These are phyloP conservation scores for Gomphus sp. DNA, from an alignment of 1,284 basidiomycete genomes.

Conservation along the genomic window DNA sequence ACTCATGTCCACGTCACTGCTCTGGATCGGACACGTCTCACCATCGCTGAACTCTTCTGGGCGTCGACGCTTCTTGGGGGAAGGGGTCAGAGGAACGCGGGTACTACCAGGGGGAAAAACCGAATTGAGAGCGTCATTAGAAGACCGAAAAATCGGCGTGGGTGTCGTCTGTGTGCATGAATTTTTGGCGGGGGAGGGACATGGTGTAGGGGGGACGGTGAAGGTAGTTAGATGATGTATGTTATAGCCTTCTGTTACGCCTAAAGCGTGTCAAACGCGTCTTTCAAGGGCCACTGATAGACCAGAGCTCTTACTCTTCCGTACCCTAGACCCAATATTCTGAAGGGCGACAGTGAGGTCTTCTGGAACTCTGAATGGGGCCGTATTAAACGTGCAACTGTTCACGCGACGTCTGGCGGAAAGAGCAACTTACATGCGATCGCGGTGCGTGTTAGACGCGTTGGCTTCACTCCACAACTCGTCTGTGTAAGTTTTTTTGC, in stretches of 20 bases:
- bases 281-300: neutral
- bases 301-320: constrained; percentile 4
- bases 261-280: constrained; percentile 8
- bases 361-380: neutral
- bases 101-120: neutral
- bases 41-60: neutral
- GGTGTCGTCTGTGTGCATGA: neutral
- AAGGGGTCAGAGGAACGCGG: neutral
- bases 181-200: constrained; percentile 1
- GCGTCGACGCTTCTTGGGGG: neutral
- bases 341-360: constrained; percentile 1
- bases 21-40: neutral
- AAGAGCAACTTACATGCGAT: neutral
- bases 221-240: neutral
- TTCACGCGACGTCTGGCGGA: neutral
- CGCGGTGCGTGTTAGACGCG: constrained; percentile 2
- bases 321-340: constrained; percentile 5
- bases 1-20: neutral
- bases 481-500: constrained; percentile 2
- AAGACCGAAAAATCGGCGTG: neutral
- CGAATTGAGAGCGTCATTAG: constrained; percentile 1
- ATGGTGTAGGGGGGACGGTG: neutral
- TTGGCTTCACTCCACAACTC: neutral
- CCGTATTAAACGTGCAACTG: neutral
- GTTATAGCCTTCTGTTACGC: constrained; percentile 8